Conservation (phyloP, 1,284 basidiomycete species). For the Cerioporus squamosus region DNA sequence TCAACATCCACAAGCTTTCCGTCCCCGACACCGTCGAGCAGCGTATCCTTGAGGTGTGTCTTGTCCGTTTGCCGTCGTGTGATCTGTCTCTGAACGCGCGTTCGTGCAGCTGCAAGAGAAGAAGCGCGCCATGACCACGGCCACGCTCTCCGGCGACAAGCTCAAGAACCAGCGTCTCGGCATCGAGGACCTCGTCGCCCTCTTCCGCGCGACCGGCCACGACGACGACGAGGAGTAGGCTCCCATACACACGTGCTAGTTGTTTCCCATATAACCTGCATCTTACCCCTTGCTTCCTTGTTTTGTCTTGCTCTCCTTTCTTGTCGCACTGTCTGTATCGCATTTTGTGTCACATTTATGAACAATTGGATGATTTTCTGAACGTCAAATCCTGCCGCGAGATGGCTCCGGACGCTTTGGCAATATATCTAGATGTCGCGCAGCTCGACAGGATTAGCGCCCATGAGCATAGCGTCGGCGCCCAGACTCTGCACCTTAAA, state of each 20-base stretch:
- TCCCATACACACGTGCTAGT: background rate
- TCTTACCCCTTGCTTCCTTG: conserved; percentile 6
- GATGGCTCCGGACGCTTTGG: too few species aligned
- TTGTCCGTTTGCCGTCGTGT: background rate
- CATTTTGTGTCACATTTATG: too few species aligned
- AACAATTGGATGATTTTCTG: too few species aligned
- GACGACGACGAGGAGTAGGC: conserved; percentile 49
- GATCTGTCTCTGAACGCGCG: conserved; percentile 5
- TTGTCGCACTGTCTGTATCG: background rate
- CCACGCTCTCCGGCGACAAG: conserved; percentile 89
- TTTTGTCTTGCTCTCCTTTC: background rate
- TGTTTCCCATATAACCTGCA: conserved; percentile 1
- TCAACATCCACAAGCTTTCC: conserved; percentile 93
- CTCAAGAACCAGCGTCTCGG: conserved; percentile 86
- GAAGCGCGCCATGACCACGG: conserved; percentile 85
- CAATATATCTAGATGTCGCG: too few species aligned
- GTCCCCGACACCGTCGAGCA: conserved; percentile 91
- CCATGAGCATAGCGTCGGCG: background rate
- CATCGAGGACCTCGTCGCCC: conserved; percentile 80
- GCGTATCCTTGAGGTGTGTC: conserved; percentile 70
- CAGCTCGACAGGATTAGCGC: background rate
- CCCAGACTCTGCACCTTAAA: conserved; percentile 1
- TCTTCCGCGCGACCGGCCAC: conserved; percentile 62
- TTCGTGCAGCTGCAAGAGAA: conserved; percentile 72
- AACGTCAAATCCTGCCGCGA: too few species aligned